Percentiles rank a stretch among this genome's conserved stretches.
phyloP scores from a whole-genome alignment of 78 protist species.

The Goniomonas avonlea region DNA sequence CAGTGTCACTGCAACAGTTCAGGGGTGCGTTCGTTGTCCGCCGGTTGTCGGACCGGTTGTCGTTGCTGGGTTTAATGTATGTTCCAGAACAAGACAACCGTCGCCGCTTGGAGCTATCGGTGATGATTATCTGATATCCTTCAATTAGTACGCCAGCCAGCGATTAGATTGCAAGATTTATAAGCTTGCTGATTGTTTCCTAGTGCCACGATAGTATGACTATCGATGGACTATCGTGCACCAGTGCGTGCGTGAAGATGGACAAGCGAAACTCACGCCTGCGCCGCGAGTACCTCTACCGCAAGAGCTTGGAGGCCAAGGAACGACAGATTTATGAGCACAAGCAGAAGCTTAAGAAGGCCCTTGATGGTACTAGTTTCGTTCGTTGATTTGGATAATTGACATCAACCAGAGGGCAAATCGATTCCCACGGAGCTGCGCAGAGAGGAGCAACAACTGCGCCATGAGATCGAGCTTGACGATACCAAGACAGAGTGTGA shows the following conservation, averaged over 20 bases:
- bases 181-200: too few relatives aligned
- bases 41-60: too few relatives aligned
- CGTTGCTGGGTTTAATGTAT: too few relatives aligned
- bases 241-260: not conserved
- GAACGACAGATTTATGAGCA: conserved; percentile 52
- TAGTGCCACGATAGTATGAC: too few relatives aligned
- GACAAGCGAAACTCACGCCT: conserved; percentile 31
- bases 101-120: too few relatives aligned
- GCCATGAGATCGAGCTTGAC: conserved; percentile 44
- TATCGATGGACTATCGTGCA: too few relatives aligned
- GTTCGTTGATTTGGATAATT: not conserved
- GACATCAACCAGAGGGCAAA: conserved; percentile 50
- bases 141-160: not conserved
- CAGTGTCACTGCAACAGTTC: too few relatives aligned
- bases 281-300: conserved; percentile 80
- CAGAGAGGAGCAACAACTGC: conserved; percentile 35
- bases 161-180: not conserved
- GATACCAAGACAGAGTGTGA: not conserved
- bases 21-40: too few relatives aligned
- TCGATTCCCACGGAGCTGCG: conserved; percentile 79
- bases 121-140: not conserved
- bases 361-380: not conserved
- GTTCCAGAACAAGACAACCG: too few relatives aligned
- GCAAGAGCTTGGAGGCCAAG: conserved; percentile 68
- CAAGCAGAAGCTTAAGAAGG: conserved; percentile 49